A percentile compares a stretch with the other conserved stretches of the same genome.
Evolutionary conservation across 176 grass and related monocot genomes (phyloP).

Genomic region (Oryza coarctata): DNA sequence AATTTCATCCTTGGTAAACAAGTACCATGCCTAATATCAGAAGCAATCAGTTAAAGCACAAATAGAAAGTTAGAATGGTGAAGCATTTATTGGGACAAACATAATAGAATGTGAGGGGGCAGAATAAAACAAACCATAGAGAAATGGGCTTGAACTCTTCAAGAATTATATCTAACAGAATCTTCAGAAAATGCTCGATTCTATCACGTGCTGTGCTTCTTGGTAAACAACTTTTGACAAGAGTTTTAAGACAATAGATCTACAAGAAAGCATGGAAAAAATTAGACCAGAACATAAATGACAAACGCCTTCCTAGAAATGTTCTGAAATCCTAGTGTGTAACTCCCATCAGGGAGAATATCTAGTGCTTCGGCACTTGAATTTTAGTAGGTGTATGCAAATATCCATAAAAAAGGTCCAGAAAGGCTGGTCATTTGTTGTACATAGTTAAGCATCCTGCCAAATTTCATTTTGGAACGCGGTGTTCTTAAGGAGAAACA

Average conservation of each 20-base stretch:
- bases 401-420: not conserved
- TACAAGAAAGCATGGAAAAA: slow-evolving; percentile 41
- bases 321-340: not conserved
- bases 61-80: slow-evolving; percentile 14
- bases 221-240: slow-evolving; percentile 80
- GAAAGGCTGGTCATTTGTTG: not conserved
- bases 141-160: slow-evolving; percentile 58
- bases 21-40: slow-evolving; percentile 15
- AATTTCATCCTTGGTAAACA: slow-evolving; percentile 20
- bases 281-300: slow-evolving; percentile 28
- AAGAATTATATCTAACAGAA: slow-evolving; percentile 66
- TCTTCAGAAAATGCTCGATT: slow-evolving; percentile 59
- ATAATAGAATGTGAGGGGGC: slow-evolving; percentile 12
- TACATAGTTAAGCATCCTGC: not conserved
- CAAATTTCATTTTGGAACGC: not conserved
- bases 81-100: slow-evolving; percentile 22
- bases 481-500: not conserved
- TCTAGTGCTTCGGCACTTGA: not conserved
- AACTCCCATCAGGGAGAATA: not conserved
- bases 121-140: slow-evolving; percentile 50
- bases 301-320: slow-evolving; percentile 3
- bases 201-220: slow-evolving; percentile 32
- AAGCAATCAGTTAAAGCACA: slow-evolving; percentile 1
- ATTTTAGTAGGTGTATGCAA: not conserved
- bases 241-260: slow-evolving; percentile 86